Evolutionary conservation across 257 asterid species (phyloP), one percentile per base, ranked within the genome.

Genomic region (Primulina huaijiensis): DNA sequence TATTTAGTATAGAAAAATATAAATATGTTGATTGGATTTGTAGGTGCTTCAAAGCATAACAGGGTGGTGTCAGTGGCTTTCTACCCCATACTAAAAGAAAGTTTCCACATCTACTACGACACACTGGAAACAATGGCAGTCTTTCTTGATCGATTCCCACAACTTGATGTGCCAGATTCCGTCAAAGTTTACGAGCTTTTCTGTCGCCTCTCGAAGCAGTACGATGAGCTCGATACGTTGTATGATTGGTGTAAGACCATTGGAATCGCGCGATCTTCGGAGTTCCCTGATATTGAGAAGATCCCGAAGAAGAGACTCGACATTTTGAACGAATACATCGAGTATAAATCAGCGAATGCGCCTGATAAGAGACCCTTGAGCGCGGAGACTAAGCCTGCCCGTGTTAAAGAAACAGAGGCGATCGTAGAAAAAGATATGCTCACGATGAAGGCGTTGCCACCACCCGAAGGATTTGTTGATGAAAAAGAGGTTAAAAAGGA

Each of bases 271-370:
- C 90, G 95, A 1, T 46, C 92, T 4, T 84, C 98, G 0, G 97
- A 89, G 64, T 91, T 82, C 38, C 99, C 99, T 0, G 96, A 91
- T 2, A 80, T 94, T 19, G 98, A 91, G 75, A 86, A 84, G 56
- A 88, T 91, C 69, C 63, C 93, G 0, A 89, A 79, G 34, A 85
- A 81, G 75, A 91, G 86, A 68, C 96, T 94, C 12, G 95, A 94
- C 10, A 84, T 86, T 70, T 89, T 94, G 97, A 95, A 94, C 1
- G 96, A 91, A 7, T 88, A 82, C 73, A 91, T 88, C 27, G 77
- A 79, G 0, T 92, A 94, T 27, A 94, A 82, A 68, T 78, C 96
- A 2, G 37, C 72, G 14, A 73, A 78, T 84, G 67, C 64, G 21
- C 79, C 79, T 29, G 72, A 21, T 66, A 74, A 64, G 70, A 71